These are phyloP conservation scores for Backusella luteola DNA, from an alignment of 192 early-diverging fungal genomes.

Conservation along the genomic window DNA sequence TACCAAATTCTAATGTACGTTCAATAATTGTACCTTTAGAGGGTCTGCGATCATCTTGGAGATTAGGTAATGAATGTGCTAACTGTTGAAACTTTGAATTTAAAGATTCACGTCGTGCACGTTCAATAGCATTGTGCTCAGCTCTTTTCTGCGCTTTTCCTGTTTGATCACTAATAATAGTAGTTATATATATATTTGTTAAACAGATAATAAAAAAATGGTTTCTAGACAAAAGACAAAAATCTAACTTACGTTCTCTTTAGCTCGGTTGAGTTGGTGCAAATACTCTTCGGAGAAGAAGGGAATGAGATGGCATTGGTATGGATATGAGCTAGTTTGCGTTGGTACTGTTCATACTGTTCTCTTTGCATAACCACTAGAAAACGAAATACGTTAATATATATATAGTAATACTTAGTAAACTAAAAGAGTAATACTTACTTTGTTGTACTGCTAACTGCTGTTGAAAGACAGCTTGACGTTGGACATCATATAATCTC, in stretches of 20 bases:
- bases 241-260: not conserved
- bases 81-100: constrained; percentile 82
- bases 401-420: not conserved
- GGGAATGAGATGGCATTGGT: not conserved
- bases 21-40: constrained; percentile 80
- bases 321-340: not conserved
- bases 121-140: constrained; percentile 82
- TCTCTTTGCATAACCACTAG: not conserved
- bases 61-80: constrained; percentile 71
- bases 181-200: not conserved
- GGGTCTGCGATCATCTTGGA: constrained; percentile 70
- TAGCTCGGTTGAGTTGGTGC: not conserved
- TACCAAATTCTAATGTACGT: constrained; percentile 66
- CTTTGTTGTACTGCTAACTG: constrained; percentile 4
- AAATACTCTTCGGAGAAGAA: not conserved
- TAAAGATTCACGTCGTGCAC: constrained; percentile 77
- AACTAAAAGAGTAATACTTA: not conserved
- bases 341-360: not conserved
- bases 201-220: not conserved
- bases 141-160: constrained; percentile 51
- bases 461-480: constrained; percentile 19
- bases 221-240: not conserved
- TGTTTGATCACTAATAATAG: not conserved
- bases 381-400: not conserved
- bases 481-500: constrained; percentile 9